Evolutionary conservation across 2,329 filamentous ascomycete species (phyloP).

Genomic region (Trichoderma aggressivum): DNA sequence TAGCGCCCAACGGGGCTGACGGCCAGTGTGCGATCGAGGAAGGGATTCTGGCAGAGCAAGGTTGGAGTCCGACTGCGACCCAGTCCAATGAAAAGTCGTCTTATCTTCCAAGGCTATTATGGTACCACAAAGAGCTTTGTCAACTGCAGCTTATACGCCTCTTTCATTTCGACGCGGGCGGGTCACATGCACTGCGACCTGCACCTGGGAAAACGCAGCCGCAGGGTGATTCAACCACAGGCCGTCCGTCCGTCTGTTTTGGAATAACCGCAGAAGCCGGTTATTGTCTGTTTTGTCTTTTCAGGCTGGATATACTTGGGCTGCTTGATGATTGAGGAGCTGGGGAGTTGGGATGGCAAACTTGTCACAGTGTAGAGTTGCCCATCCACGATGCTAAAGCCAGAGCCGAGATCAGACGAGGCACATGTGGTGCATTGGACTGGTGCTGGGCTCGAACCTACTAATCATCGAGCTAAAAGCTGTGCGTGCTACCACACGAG

Average conservation of each 20-base stretch:
- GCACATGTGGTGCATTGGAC: background rate
- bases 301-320: too few relatives aligned
- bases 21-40: background rate
- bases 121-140: constrained; percentile 12
- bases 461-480: background rate
- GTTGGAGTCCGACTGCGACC: constrained; percentile 2
- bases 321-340: background rate
- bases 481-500: constrained; percentile 18
- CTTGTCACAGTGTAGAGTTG: background rate
- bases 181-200: constrained; percentile 7
- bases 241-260: background rate
- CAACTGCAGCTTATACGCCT: constrained; percentile 12
- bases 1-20: constrained; percentile 10
- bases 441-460: background rate
- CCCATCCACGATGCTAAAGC: background rate
- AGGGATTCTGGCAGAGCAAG: constrained; percentile 1
- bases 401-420: background rate
- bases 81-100: background rate
- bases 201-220: background rate
- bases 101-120: constrained; percentile 8
- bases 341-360: background rate
- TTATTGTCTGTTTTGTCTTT: background rate
- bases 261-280: background rate
- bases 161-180: constrained; percentile 5
- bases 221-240: background rate